Evolutionary conservation across 768 basidiomycete species (phyloP), one percentile per base, ranked within the genome.

Genomic region (Daedaleopsis nitida): DNA sequence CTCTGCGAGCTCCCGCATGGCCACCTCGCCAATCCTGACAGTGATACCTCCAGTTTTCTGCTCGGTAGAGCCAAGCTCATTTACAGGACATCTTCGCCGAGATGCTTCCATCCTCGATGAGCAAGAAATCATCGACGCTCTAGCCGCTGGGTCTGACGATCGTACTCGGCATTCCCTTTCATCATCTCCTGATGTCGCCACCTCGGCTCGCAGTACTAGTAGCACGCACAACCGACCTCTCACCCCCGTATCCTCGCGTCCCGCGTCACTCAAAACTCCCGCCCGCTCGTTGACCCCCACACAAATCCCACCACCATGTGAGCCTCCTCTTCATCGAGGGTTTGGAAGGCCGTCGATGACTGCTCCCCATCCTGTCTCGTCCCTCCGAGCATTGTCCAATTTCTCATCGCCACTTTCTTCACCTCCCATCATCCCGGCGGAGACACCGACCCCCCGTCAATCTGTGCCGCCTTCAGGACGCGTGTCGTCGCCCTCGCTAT

Each of bases 91-190:
- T n/a, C n/a, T n/a, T 5, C 50, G 44, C 23, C 55, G 24, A 10
- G 43, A 43, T 13, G 57, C 55, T 55, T 62, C 60, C 21, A 27
- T 39, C 34, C 48, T 62, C 16, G 60, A 62, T 11, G 60, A 62
- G 35, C 39, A 57, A 23, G 60, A 62, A 55, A 62, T 62, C 37
- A 32, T 35, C 17, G 19, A 35, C 24, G 37, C 45, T 5, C 37
- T 45, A 24, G 23, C 23, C 3, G 43, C 13, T 16, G 34, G 19
- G 42, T 12, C 23, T 17, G 51, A 60, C 11, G 34, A 27, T 49
- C 53, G 3, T 54, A 44, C 38, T 32, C 44, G 16, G 35, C 35
- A 23, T 38, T n/a, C n/a, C n/a, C n/a, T 35, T 19, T 45, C 58
- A 1, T 21, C 52, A 3, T 10, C 57, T 43, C 11, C 35, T 32